A percentile compares a stretch with the other conserved stretches of the same genome.
These are phyloP conservation scores for Vanrija humicola DNA, from an alignment of 1,284 basidiomycete genomes.

Conservation along the genomic window DNA sequence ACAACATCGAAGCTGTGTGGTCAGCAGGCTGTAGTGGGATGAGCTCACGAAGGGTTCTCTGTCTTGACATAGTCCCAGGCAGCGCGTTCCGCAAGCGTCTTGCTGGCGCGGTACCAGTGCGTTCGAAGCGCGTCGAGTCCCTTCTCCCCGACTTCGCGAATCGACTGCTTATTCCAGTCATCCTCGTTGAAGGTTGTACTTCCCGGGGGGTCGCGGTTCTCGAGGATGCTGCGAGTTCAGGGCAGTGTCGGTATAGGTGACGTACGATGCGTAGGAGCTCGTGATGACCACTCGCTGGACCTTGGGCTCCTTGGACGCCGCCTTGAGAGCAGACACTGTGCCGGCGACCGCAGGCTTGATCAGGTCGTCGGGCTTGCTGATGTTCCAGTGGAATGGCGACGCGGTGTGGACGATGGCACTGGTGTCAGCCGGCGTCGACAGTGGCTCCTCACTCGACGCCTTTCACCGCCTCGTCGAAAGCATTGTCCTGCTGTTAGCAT, in stretches of 20 bases:
- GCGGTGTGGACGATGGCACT: conserved; percentile 27
- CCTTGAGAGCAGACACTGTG: conserved; percentile 41
- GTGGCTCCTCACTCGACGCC: conserved; percentile 44
- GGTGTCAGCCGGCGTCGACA: conserved; percentile 5
- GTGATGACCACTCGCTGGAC: conserved; percentile 50
- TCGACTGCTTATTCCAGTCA: conserved; percentile 27
- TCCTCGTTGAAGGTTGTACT: conserved; percentile 22
- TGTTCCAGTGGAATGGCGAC: conserved; percentile 32
- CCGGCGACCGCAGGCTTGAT: conserved; percentile 52
- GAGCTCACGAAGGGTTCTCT: conserved; percentile 22
- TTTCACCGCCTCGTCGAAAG: conserved; percentile 49
- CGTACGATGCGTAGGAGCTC: conserved; percentile 45
- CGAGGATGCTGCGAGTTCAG: conserved; percentile 16
- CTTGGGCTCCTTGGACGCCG: conserved; percentile 28
- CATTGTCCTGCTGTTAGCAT: conserved; percentile 26
- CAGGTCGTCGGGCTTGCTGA: conserved; percentile 34
- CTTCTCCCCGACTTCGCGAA: conserved; percentile 25
- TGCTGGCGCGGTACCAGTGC: conserved; percentile 43
- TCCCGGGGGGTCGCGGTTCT: conserved; percentile 21
- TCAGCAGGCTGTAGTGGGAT: background rate
- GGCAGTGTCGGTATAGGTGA: no score
- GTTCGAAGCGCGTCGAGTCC: conserved; percentile 23
- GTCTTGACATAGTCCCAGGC: conserved; percentile 43
- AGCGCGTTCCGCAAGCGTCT: conserved; percentile 42
- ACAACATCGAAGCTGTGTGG: conserved; percentile 20